Evolutionary conservation across 805 yeast species (phyloP).

Genomic region (Barnettozyma populi): DNA sequence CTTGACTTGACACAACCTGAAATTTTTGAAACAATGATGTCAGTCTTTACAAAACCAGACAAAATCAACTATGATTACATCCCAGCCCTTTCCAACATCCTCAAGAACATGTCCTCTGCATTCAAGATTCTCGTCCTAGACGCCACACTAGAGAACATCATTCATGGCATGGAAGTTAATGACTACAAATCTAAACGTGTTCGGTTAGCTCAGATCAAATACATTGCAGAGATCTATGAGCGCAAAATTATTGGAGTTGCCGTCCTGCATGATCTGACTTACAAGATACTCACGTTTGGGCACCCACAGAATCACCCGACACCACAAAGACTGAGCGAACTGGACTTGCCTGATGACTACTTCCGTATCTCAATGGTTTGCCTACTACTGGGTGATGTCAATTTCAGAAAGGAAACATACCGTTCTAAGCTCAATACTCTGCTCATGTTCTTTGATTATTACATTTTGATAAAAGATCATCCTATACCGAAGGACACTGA

Average conservation of each 20-base stretch:
- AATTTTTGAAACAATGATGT: constrained; percentile 29
- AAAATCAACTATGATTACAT: constrained; percentile 55
- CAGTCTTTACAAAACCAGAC: constrained; percentile 54
- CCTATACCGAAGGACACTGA: constrained; percentile 62
- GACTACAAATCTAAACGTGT: constrained; percentile 53
- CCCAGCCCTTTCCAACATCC: constrained; percentile 41
- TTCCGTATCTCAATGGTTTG: constrained; percentile 61
- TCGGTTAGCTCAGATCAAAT: constrained; percentile 56
- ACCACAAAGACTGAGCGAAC: constrained; percentile 32
- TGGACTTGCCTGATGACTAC: constrained; percentile 65
- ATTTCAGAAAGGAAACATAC: constrained; percentile 15
- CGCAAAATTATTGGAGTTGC: constrained; percentile 39
- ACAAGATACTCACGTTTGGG: constrained; percentile 57
- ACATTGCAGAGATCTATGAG: constrained; percentile 54
- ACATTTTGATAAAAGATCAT: constrained; percentile 51
- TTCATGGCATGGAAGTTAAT: constrained; percentile 59
- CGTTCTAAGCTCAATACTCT: constrained; percentile 33
- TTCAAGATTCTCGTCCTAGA: constrained; percentile 51
- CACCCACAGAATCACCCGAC: constrained; percentile 56
- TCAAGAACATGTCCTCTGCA: constrained; percentile 35
- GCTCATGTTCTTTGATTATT: constrained; percentile 64
- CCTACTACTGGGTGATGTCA: constrained; percentile 33
- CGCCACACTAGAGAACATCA: constrained; percentile 54
- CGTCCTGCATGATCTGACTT: constrained; percentile 46
- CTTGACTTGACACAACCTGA: constrained; percentile 42